Percentiles rank a stretch among this genome's conserved stretches.
Conservation (phyloP, 352 stramenopile genomes). For the Globisporangium okanoganense region DNA sequence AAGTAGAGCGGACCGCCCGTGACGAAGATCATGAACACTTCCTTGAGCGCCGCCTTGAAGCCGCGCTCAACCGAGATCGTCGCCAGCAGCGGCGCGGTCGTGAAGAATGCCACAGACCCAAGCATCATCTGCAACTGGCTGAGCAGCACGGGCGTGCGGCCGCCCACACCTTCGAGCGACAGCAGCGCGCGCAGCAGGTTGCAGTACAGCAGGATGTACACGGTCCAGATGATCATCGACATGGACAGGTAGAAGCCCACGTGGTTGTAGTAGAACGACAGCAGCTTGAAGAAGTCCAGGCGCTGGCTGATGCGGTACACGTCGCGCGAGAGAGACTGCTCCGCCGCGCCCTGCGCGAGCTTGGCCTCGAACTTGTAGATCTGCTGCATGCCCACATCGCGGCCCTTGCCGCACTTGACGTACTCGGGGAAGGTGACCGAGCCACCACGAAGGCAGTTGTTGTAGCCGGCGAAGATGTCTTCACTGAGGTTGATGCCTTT, state of each 20-base stretch:
- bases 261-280: slow-evolving; percentile 99
- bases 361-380: slow-evolving; percentile 99
- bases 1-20: slow-evolving; percentile 98
- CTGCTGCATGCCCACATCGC: slow-evolving; percentile 99
- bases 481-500: slow-evolving; percentile 99
- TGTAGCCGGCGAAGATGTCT: slow-evolving; percentile 99
- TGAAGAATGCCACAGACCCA: slow-evolving; percentile 95
- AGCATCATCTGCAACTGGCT: slow-evolving; percentile 96
- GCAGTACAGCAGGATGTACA: slow-evolving; percentile 97
- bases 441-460: slow-evolving; percentile 96
- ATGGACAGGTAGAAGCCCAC: slow-evolving; percentile 98
- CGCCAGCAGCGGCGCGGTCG: slow-evolving; percentile 95
- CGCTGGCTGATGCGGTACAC: slow-evolving; percentile 96
- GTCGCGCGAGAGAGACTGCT: slow-evolving; percentile 98
- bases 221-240: slow-evolving; percentile 97
- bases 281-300: slow-evolving; percentile 97
- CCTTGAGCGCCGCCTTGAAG: slow-evolving; percentile 92
- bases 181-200: slow-evolving; percentile 93
- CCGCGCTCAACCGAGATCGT: slow-evolving; percentile 98
- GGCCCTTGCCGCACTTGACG: slow-evolving; percentile 97
- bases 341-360: slow-evolving; percentile 94
- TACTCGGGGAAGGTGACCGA: slow-evolving; percentile 98
- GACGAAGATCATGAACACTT: slow-evolving; percentile 95
- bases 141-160: slow-evolving; percentile 90
- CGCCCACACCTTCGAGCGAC: slow-evolving; percentile 90